These are phyloP conservation scores for Xylaria castorea DNA, from an alignment of 495 filamentous ascomycete genomes.

Conservation along the genomic window DNA sequence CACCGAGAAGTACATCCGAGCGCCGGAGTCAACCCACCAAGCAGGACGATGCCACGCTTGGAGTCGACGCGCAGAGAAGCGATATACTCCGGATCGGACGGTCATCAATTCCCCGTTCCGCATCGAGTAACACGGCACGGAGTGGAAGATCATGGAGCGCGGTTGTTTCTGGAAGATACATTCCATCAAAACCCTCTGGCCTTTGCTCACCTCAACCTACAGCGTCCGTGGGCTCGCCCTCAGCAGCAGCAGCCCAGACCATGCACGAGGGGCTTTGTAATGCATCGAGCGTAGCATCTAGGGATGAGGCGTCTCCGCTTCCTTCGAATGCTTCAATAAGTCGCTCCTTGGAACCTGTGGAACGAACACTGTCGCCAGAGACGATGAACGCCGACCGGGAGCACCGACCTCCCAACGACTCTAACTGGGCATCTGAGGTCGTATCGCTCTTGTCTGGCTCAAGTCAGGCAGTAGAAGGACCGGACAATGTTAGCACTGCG, in stretches of 20 bases:
- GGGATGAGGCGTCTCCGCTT: background rate
- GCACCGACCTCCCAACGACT: background rate
- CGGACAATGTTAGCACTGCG: background rate
- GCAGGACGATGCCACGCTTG: background rate
- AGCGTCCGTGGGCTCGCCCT: background rate
- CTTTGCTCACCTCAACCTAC: background rate
- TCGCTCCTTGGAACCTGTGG: background rate
- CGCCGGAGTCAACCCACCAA: background rate
- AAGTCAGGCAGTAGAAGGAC: background rate
- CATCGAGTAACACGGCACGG: background rate
- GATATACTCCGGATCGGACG: no score
- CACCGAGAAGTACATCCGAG: background rate
- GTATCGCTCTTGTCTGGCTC: background rate
- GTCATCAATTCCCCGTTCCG: background rate
- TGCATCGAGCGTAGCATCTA: background rate
- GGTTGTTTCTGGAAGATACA: background rate
- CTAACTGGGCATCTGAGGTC: background rate
- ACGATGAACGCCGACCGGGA: background rate
- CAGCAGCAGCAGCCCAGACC: background rate
- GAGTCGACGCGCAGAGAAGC: no score
- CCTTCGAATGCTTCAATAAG: background rate
- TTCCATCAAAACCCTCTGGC: background rate
- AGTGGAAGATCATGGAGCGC: background rate
- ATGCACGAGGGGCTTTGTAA: background rate
- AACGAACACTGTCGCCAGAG: background rate